A percentile compares a stretch with the other conserved stretches of the same genome.
Evolutionary conservation across 2,329 filamentous ascomycete species (phyloP).

Genomic region (Monilinia fructigena): DNA sequence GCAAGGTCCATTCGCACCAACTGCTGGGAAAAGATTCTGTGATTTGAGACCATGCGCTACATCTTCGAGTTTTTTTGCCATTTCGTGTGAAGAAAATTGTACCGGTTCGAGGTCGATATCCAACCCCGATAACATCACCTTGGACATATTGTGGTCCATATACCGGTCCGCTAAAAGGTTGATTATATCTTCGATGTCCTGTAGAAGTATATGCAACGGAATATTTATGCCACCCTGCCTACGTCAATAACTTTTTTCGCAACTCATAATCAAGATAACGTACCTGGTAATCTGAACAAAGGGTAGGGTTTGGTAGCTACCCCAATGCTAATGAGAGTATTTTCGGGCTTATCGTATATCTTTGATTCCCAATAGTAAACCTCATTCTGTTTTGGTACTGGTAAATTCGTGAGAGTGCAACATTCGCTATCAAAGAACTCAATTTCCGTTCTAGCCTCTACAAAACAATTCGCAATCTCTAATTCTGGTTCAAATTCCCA

Average conservation of each 20-base stretch:
- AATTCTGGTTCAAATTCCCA: slow-evolving; percentile 99
- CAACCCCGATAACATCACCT: slow-evolving; percentile 93
- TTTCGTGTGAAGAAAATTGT: slow-evolving; percentile 98
- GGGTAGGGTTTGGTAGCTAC: slow-evolving; percentile 98
- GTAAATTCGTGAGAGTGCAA: slow-evolving; percentile 77
- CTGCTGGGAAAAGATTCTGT: slow-evolving; percentile 95
- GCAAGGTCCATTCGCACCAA: slow-evolving; percentile 93
- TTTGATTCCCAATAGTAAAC: slow-evolving; percentile 99
- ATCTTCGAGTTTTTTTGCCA: slow-evolving; percentile 94
- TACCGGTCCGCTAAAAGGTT: slow-evolving; percentile 76
- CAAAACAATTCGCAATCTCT: slow-evolving; percentile 98
- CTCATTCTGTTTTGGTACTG: slow-evolving; percentile 97
- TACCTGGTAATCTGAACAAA: slow-evolving; percentile 89
- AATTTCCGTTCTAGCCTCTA: slow-evolving; percentile 93
- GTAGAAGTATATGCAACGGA: slow-evolving; percentile 89
- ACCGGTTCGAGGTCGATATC: slow-evolving; percentile 90
- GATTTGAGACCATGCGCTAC: slow-evolving; percentile 88
- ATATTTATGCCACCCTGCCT: slow-evolving; percentile 80
- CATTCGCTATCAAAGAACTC: slow-evolving; percentile 99
- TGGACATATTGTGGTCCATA: slow-evolving; percentile 87
- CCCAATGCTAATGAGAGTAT: slow-evolving; percentile 82
- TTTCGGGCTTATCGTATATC: slow-evolving; percentile 95
- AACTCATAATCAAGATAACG: slow-evolving; percentile 35
- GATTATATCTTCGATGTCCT: slow-evolving; percentile 84
- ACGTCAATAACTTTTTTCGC: slow-evolving; percentile 8